Conservation (phyloP, 495 filamentous ascomycete species). For the Mytilinidion resinicola region DNA sequence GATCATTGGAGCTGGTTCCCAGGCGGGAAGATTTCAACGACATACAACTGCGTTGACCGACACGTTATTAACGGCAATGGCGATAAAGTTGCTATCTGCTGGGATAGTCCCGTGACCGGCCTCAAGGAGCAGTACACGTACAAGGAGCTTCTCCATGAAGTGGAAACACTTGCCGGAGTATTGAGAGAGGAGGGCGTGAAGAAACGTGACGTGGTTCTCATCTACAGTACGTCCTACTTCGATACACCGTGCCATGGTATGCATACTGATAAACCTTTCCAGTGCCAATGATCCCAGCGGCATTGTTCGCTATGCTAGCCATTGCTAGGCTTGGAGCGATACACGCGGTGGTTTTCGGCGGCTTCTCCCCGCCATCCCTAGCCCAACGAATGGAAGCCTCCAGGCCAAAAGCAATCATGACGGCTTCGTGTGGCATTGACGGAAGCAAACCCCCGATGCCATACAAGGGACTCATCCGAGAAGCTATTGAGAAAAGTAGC, state of each 20-base stretch:
- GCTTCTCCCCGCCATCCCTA: constrained; percentile 73
- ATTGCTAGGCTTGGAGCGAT: constrained; percentile 77
- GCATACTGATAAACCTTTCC: background rate
- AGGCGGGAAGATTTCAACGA: constrained; percentile 80
- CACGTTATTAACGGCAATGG: constrained; percentile 65
- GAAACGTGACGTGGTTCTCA: constrained; percentile 84
- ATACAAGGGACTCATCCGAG: constrained; percentile 63
- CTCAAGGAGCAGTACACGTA: constrained; percentile 69
- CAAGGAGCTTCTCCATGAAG: constrained; percentile 67
- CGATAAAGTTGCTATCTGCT: constrained; percentile 67
- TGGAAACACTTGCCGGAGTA: constrained; percentile 76
- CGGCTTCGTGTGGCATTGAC: constrained; percentile 88
- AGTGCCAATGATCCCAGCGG: constrained; percentile 96
- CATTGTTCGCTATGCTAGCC: constrained; percentile 77
- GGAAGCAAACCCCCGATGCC: constrained; percentile 66
- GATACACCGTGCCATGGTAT: background rate
- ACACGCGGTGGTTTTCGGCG: constrained; percentile 88
- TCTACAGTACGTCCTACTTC: constrained; percentile 65
- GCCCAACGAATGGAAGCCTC: constrained; percentile 86
- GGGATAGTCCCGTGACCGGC: constrained; percentile 82
- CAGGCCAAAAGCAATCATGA: constrained; percentile 68
- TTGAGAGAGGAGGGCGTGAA: constrained; percentile 74
- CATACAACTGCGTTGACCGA: constrained; percentile 84
- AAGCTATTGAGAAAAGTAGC: constrained; percentile 32
- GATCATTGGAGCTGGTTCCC: constrained; percentile 82